Evolutionary conservation across 441 rosid species (phyloP).

Genomic region (Eruca vesicaria): DNA sequence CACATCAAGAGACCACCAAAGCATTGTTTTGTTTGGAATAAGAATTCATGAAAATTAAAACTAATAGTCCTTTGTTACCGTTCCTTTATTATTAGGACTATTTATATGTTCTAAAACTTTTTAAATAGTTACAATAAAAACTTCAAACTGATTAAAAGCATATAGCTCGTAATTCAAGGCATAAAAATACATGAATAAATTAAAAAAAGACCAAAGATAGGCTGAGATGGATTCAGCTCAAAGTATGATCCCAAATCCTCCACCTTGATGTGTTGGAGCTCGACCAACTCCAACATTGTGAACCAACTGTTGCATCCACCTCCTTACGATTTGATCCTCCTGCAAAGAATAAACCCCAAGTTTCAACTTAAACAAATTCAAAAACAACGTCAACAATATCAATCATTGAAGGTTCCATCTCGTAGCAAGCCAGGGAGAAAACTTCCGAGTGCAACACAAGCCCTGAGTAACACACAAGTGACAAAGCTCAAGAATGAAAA

Average conservation of each 20-base stretch:
- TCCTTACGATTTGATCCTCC: slow-evolving; percentile 96
- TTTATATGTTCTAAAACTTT: too few relatives aligned
- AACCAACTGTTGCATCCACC: slow-evolving; percentile 98
- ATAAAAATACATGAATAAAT: slow-evolving; percentile 9
- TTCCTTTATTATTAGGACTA: too few relatives aligned
- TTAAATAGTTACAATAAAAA: slow-evolving; percentile 32
- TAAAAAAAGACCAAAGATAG: neutral
- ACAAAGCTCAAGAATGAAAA: too few relatives aligned
- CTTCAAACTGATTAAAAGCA: slow-evolving; percentile 21
- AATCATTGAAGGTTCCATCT: slow-evolving; percentile 91
- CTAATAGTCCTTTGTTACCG: too few relatives aligned
- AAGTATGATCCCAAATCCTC: slow-evolving; percentile 86
- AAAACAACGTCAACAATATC: too few relatives aligned
- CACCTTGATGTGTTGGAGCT: slow-evolving; percentile 70
- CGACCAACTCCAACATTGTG: slow-evolving; percentile 78
- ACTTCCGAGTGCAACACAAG: slow-evolving; percentile 85
- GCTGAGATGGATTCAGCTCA: slow-evolving; percentile 43
- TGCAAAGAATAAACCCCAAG: slow-evolving; percentile 6
- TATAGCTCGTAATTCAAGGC: slow-evolving; percentile 1
- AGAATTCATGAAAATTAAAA: too few relatives aligned
- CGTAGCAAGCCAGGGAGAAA: slow-evolving; percentile 92
- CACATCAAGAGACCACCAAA: too few relatives aligned
- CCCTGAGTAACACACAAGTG: slow-evolving; percentile 47
- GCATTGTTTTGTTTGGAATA: too few relatives aligned
- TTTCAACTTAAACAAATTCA: slow-evolving; percentile 4